Conservation (phyloP, 2,329 filamentous ascomycete genomes). For the Dendrostoma leiphaemia region DNA sequence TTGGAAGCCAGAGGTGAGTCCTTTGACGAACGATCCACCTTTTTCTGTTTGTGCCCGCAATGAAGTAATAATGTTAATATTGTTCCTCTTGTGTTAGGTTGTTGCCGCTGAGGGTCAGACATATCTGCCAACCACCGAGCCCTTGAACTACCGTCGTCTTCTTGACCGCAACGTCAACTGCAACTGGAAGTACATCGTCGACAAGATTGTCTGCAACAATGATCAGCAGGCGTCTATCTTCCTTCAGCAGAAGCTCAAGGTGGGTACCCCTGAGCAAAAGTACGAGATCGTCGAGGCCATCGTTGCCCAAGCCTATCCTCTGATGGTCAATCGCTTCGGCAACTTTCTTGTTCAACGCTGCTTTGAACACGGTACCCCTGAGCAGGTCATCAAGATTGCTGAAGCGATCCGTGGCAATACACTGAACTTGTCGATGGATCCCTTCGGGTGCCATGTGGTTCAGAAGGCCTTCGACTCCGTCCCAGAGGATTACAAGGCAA, state of each 20-base stretch:
- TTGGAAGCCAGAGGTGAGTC: constrained; percentile 57
- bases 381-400: constrained; percentile 93
- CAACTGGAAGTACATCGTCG: constrained; percentile 99
- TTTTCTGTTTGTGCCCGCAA: constrained; percentile 7
- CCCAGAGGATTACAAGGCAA: constrained; percentile 93
- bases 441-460: constrained; percentile 96
- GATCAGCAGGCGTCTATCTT: constrained; percentile 99
- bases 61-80: constrained; percentile 21
- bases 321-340: constrained; percentile 98
- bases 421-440: constrained; percentile 93
- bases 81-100: constrained; percentile 35
- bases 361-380: constrained; percentile 94
- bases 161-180: constrained; percentile 95
- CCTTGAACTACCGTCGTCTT: constrained; percentile 91
- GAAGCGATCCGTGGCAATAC: constrained; percentile 93
- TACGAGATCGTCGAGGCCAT: constrained; percentile 97
- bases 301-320: constrained; percentile 85
- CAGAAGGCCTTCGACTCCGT: constrained; percentile 99
- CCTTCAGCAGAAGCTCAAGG: constrained; percentile 97
- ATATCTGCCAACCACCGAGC: constrained; percentile 84
- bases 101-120: constrained; percentile 62
- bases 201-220: constrained; percentile 99
- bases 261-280: constrained; percentile 92
- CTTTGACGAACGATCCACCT: background rate
- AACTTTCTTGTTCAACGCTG: constrained; percentile 98